Evolutionary conservation across 768 basidiomycete genomes (phyloP).

Genomic region (Termitomyces titanicus): DNA sequence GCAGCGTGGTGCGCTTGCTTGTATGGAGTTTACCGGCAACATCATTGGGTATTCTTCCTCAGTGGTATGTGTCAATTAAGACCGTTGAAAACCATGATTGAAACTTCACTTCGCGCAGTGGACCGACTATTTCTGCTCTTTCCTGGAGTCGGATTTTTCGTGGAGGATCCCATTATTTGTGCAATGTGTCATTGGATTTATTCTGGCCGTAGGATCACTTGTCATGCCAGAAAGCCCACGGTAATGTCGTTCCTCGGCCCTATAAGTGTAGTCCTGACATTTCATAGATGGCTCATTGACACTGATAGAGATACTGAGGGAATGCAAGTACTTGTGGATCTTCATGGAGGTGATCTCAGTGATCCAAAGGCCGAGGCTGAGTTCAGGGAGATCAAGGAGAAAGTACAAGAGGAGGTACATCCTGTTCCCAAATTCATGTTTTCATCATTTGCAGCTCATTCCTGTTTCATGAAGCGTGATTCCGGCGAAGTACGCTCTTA

Average conservation of each 20-base stretch:
- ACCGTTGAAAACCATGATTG: background rate
- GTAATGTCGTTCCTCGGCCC: slow-evolving; percentile 31
- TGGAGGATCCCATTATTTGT: slow-evolving; percentile 90
- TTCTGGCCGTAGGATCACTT: slow-evolving; percentile 77
- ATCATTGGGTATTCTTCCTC: slow-evolving; percentile 88
- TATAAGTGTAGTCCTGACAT: background rate
- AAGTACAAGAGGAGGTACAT: slow-evolving; percentile 65
- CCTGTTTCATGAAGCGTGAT: slow-evolving; percentile 48
- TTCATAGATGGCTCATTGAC: slow-evolving; percentile 81
- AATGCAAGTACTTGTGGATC: slow-evolving; percentile 79
- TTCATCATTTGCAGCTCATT: background rate
- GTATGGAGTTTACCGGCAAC: slow-evolving; percentile 95
- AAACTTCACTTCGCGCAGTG: slow-evolving; percentile 49
- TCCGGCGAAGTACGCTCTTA: slow-evolving; percentile 77
- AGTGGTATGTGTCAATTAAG: slow-evolving; percentile 54
- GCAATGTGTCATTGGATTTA: slow-evolving; percentile 81
- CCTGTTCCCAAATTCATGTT: background rate
- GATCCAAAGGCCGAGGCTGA: slow-evolving; percentile 73
- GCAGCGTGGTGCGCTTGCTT: slow-evolving; percentile 86
- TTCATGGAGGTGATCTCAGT: slow-evolving; percentile 79
- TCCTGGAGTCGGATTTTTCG: slow-evolving; percentile 77
- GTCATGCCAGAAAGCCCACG: slow-evolving; percentile 90
- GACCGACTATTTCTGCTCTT: slow-evolving; percentile 94
- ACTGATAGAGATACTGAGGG: slow-evolving; percentile 81
- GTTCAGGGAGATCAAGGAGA: slow-evolving; percentile 85